A percentile compares a stretch with the other conserved stretches of the same genome.
Conservation (phyloP, 2,329 filamentous ascomycete genomes). For the Arthrobotrys sphaeroides region DNA sequence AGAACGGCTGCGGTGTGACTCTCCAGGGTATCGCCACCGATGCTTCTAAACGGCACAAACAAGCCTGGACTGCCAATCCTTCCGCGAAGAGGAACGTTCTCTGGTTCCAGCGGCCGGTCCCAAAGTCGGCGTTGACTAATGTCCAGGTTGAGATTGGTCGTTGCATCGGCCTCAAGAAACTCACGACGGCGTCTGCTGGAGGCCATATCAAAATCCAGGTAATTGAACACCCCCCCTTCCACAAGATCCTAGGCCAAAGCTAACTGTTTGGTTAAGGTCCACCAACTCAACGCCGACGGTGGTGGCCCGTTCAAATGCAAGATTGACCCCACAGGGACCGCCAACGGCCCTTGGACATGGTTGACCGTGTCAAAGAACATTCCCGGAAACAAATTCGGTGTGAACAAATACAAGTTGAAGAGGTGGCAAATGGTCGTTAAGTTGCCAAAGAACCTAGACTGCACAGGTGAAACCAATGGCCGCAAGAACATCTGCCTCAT, state of each 20-base stretch:
- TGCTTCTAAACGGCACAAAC: not conserved
- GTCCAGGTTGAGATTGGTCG: not conserved
- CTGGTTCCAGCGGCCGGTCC: not conserved
- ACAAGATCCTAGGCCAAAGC: not conserved
- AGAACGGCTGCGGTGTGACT: slow-evolving; percentile 3
- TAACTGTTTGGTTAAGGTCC: not conserved
- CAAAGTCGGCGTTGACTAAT: not conserved
- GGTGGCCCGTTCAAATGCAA: slow-evolving; percentile 13
- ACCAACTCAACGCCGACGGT: slow-evolving; percentile 16
- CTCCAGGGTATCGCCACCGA: not conserved
- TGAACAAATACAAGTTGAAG: slow-evolving; percentile 2
- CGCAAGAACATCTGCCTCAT: not conserved
- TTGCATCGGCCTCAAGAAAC: not conserved
- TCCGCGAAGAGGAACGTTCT: not conserved
- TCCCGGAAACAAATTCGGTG: slow-evolving; percentile 4
- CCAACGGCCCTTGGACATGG: not conserved
- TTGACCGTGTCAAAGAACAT: not conserved
- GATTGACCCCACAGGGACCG: not conserved
- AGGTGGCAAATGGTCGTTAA: not conserved
- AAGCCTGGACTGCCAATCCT: not conserved
- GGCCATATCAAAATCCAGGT: slow-evolving; percentile 1
- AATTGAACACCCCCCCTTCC: not conserved
- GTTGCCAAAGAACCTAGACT: not conserved
- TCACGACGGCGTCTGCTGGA: not conserved
- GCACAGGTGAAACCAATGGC: not conserved